Base-by-base conservation (phyloP, 495 filamentous ascomycete genomes). In the Umbilicaria muhlenbergii region DNA sequence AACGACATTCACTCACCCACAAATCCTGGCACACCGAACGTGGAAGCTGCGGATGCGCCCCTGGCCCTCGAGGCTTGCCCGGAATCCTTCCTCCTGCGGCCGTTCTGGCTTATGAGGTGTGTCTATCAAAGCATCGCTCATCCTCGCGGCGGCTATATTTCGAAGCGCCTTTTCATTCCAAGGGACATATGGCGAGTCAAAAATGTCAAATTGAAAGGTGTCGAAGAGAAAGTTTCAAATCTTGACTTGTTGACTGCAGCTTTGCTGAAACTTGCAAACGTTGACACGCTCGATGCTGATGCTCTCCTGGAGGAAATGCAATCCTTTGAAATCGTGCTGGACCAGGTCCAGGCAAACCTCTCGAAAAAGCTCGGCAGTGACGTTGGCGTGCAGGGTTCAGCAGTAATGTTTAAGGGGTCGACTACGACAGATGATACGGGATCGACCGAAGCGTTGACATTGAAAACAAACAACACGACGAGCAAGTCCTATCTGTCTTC, bases 261-360 rank as follows among this genome's bases (percentile, higher is more conserved):
- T 13, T 66, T 98, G 36, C 69, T 83, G 36, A 89, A 85, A 54
- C 69, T 98, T 21, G 74, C 78, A 13, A 73, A 75, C 41, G 86
- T 94, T 5, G 86, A 95, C 51, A 86, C 77, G 2, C 79, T 77
- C 47, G 88, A 96, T 57, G 84, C 88, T 2, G 86, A 93, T 51
- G 83, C 87, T 15, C 77, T 98, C 13, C 65, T 92, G 28, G 88
- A 94, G 51, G 91, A 98, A 57, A 93, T 98, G 85, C 85, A 95
- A 55, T 67, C 75, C n/a, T 69, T 98, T 21, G 91, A 98, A 61
- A 69, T 66, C 42, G 70, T 95, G 32, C 70, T 98, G 24, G 91
- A 96, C 53, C 80, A 86, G 53, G 85, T 82, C 0, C 87, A 94
- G 58, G 58, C 70, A 8, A 66, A 69, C 11, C 66, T 98, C 19